Conservation (phyloP, 176 grass and related monocot genomes). For the Oryza glumipatula region DNA sequence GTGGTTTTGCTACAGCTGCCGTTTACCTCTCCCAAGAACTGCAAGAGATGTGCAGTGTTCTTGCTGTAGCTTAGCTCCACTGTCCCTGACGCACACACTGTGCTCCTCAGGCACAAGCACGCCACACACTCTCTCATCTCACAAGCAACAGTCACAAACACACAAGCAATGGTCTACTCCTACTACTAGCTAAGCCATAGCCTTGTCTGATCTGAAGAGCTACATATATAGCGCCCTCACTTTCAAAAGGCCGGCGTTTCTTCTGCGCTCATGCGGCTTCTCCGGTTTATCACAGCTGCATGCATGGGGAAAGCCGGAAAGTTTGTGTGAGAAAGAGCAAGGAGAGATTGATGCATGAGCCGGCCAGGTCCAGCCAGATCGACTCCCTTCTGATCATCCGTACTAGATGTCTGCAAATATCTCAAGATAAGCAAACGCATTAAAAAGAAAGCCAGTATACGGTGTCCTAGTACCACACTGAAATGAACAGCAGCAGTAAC, state of each 20-base stretch:
- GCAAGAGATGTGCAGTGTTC: slow-evolving; percentile 31
- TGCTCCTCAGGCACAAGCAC: slow-evolving; percentile 30
- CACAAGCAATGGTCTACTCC: slow-evolving; percentile 2
- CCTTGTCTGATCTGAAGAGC: slow-evolving; percentile 5
- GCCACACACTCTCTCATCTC: slow-evolving; percentile 8
- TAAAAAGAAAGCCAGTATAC: background rate
- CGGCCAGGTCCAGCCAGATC: background rate
- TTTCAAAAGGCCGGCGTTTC: slow-evolving; percentile 2
- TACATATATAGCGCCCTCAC: background rate
- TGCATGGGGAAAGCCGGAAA: slow-evolving; percentile 9
- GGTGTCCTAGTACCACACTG: background rate
- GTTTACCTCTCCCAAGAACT: slow-evolving; percentile 38
- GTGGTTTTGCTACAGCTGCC: background rate
- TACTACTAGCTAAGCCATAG: background rate
- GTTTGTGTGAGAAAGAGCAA: background rate
- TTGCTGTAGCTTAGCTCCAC: slow-evolving; percentile 52
- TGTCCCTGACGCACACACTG: slow-evolving; percentile 40
- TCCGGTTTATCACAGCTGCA: slow-evolving; percentile 26
- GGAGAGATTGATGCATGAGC: slow-evolving; percentile 24
- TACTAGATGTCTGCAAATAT: background rate
- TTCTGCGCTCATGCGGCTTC: slow-evolving; percentile 37
- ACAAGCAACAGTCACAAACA: slow-evolving; percentile 31
- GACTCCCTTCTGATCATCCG: slow-evolving; percentile 25
- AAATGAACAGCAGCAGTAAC: background rate
- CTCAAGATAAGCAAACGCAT: slow-evolving; percentile 23